Conservation (phyloP, 208 protist genomes). For the Blastocrithidia nonstop region DNA sequence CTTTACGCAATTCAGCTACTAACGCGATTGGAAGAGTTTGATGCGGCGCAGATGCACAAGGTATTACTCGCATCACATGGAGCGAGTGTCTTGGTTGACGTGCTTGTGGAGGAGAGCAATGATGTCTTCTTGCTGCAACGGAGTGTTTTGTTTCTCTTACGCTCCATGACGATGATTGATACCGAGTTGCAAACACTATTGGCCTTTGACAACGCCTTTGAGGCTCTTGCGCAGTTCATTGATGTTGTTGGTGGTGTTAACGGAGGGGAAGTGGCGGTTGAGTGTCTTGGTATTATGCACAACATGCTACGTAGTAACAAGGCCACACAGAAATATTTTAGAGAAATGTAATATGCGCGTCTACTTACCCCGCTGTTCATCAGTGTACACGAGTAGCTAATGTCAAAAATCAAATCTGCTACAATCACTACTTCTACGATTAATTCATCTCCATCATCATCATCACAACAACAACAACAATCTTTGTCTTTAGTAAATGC, state of each 20-base stretch:
- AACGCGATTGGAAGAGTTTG: slow-evolving; percentile 40
- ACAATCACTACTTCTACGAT: neutral
- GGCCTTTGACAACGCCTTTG: slow-evolving; percentile 68
- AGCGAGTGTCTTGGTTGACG: slow-evolving; percentile 32
- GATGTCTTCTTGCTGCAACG: slow-evolving; percentile 2
- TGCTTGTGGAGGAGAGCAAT: slow-evolving; percentile 34
- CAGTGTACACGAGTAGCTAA: slow-evolving; percentile 3
- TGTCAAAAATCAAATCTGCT: neutral
- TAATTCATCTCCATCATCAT: too few species aligned
- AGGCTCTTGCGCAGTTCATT: slow-evolving; percentile 44
- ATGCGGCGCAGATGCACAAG: slow-evolving; percentile 29
- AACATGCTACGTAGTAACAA: slow-evolving; percentile 76
- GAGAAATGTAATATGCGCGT: slow-evolving; percentile 52
- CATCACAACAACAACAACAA: slow-evolving; percentile 1
- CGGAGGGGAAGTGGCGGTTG: slow-evolving; percentile 37
- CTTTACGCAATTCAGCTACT: slow-evolving; percentile 50
- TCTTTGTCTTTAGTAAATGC: neutral
- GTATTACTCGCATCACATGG: slow-evolving; percentile 41
- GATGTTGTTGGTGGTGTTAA: slow-evolving; percentile 32
- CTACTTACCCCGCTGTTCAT: slow-evolving; percentile 31
- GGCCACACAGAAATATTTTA: slow-evolving; percentile 72
- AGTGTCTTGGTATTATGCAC: slow-evolving; percentile 64
- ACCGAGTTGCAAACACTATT: slow-evolving; percentile 63
- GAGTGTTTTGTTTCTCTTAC: slow-evolving; percentile 42
- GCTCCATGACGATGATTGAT: slow-evolving; percentile 43